These are phyloP conservation scores for Phytopythium kandeliae DNA, from an alignment of 352 stramenopile genomes.

Conservation along the genomic window DNA sequence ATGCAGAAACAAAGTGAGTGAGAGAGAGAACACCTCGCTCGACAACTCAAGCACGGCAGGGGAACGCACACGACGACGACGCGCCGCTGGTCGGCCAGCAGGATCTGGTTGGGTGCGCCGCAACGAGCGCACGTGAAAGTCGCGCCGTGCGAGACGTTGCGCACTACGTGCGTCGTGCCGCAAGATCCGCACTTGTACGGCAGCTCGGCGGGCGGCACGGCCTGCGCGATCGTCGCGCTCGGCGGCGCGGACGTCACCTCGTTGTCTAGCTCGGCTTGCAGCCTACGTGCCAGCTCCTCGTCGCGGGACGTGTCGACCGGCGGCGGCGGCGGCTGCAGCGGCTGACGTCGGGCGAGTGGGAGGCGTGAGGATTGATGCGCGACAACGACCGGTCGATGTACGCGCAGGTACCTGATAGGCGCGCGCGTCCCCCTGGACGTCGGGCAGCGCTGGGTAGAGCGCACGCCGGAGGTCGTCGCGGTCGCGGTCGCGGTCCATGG, in stretches of 20 bases:
- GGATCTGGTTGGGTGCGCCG: constrained; percentile 55
- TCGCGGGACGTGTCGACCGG: constrained; percentile 27
- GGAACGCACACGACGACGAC: constrained; percentile 41
- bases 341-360: neutral
- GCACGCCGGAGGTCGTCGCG: neutral
- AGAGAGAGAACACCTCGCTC: too few species aligned
- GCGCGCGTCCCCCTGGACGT: constrained; percentile 1
- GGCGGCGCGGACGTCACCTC: neutral
- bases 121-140: constrained; percentile 59
- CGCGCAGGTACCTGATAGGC: neutral
- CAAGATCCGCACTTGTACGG: constrained; percentile 67
- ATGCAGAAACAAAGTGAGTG: too few species aligned
- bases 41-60: neutral
- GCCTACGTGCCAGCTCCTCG: constrained; percentile 42
- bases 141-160: constrained; percentile 44
- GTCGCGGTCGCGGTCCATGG: constrained; percentile 2
- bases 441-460: constrained; percentile 5
- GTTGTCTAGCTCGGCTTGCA: constrained; percentile 51
- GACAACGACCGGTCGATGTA: neutral
- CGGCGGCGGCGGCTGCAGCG: neutral
- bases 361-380: neutral
- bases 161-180: constrained; percentile 52
- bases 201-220: constrained; percentile 25
- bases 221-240: constrained; percentile 28
- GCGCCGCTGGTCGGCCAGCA: constrained; percentile 27